A percentile compares a stretch with the other conserved stretches of the same genome.
These are phyloP conservation scores for Blechomonas ayalai DNA, from an alignment of 208 protist genomes.

Conservation along the genomic window DNA sequence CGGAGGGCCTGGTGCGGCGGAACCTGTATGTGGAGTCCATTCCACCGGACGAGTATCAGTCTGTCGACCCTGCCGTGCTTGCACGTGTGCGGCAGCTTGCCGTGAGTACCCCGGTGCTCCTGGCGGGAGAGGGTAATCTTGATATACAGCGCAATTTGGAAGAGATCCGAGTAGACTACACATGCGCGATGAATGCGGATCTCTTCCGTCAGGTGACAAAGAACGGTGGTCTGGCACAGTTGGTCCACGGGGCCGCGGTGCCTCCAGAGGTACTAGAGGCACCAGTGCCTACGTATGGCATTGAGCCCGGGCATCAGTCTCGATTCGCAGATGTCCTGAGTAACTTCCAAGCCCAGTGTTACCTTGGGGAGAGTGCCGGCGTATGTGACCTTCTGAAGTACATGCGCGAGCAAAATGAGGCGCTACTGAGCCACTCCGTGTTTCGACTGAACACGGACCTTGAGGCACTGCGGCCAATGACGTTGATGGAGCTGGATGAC, in stretches of 20 bases:
- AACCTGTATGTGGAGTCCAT: constrained; percentile 93
- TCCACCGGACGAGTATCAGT: constrained; percentile 88
- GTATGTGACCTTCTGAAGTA: constrained; percentile 52
- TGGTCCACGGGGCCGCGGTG: constrained; percentile 26
- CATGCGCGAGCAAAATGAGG: constrained; percentile 65
- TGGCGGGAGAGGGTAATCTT: constrained; percentile 68
- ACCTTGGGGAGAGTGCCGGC: constrained; percentile 33
- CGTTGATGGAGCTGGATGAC: constrained; percentile 86
- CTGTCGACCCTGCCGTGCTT: constrained; percentile 52
- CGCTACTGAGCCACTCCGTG: constrained; percentile 50
- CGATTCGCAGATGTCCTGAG: constrained; percentile 37
- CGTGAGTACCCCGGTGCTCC: constrained; percentile 64
- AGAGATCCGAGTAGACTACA: constrained; percentile 86
- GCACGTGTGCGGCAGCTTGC: constrained; percentile 51
- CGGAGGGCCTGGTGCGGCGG: constrained; percentile 75
- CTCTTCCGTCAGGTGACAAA: constrained; percentile 63
- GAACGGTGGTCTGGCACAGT: constrained; percentile 34
- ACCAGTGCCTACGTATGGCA: constrained; percentile 32
- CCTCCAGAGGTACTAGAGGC: constrained; percentile 7
- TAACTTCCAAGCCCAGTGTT: constrained; percentile 48
- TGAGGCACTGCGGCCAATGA: constrained; percentile 47
- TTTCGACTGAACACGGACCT: constrained; percentile 58
- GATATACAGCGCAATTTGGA: constrained; percentile 52
- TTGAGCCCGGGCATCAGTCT: constrained; percentile 22
- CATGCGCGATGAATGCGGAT: constrained; percentile 79